Conservation (phyloP, 306 rosid species). For the Trifolium dubium region DNA sequence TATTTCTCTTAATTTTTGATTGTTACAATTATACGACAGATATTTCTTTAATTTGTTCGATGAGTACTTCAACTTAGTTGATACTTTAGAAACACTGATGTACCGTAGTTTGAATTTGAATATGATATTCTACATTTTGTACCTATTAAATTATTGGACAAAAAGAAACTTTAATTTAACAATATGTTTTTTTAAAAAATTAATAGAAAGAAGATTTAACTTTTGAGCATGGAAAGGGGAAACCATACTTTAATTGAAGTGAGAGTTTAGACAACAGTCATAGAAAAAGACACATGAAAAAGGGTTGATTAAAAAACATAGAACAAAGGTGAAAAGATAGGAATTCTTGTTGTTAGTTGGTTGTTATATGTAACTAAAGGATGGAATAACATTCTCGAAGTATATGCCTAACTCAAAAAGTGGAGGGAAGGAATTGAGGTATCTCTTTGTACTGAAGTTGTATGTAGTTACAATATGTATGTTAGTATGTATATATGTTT, state of each 20-base stretch:
- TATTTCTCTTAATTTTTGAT: background rate
- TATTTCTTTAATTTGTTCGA: background rate
- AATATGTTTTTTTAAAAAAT: no score
- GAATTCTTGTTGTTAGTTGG: slow-evolving; percentile 7
- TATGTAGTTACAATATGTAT: background rate
- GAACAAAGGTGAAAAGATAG: slow-evolving; percentile 6
- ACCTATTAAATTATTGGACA: no score
- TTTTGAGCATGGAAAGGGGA: slow-evolving; percentile 14
- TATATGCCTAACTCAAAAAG: slow-evolving; percentile 48
- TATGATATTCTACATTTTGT: no score
- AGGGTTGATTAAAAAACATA: slow-evolving; percentile 12
- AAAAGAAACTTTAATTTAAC: no score
- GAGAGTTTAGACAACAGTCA: slow-evolving; percentile 24
- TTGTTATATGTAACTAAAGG: background rate
- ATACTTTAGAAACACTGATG: no score
- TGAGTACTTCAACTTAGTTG: no score
- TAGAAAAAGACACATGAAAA: background rate
- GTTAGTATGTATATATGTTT: background rate
- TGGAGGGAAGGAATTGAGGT: slow-evolving; percentile 41
- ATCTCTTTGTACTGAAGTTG: slow-evolving; percentile 45
- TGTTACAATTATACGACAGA: background rate
- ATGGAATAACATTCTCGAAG: slow-evolving; percentile 29
- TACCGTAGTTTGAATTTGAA: no score
- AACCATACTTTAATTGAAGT: slow-evolving; percentile 21
- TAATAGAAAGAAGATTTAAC: background rate